Evolutionary conservation across 2,329 filamentous ascomycete species (phyloP).

Genomic region (Ilyonectria destructans): DNA sequence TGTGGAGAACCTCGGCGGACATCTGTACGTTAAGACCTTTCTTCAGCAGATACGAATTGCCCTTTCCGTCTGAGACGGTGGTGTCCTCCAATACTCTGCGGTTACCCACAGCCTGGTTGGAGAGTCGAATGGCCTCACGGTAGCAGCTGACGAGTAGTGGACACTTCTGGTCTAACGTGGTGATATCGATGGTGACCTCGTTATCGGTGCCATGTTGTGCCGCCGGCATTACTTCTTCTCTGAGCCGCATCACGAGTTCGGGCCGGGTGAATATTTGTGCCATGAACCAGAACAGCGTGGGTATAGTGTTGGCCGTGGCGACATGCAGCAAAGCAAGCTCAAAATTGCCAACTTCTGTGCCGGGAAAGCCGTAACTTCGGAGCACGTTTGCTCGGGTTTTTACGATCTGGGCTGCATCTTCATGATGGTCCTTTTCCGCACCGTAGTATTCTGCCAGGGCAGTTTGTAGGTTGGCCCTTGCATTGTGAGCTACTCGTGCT

Average conservation of each 20-base stretch:
- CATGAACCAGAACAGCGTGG: constrained; percentile 58
- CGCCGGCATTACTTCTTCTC: constrained; percentile 49
- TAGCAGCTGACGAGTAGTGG: constrained; percentile 51
- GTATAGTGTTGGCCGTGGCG: constrained; percentile 57
- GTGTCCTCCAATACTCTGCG: constrained; percentile 37
- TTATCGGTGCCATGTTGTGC: constrained; percentile 12
- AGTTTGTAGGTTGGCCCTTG: constrained; percentile 28
- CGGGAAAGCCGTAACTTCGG: constrained; percentile 5
- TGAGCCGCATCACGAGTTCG: constrained; percentile 49
- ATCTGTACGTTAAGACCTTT: constrained; percentile 37
- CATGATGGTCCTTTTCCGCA: constrained; percentile 21
- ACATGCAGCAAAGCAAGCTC: constrained; percentile 53
- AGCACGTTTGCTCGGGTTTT: constrained; percentile 19
- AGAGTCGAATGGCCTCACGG: constrained; percentile 26
- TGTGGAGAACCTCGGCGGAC: constrained; percentile 23
- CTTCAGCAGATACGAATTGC: constrained; percentile 36
- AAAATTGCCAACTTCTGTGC: constrained; percentile 28
- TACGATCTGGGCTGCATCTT: constrained; percentile 51
- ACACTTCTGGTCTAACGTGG: constrained; percentile 56
- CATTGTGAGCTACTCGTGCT: constrained; percentile 26
- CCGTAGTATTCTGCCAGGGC: constrained; percentile 32
- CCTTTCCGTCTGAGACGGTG: constrained; percentile 29
- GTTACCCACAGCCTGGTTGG: constrained; percentile 33
- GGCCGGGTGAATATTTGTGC: constrained; percentile 51
- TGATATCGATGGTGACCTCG: constrained; percentile 53